Evolutionary conservation across 163 green algal species (phyloP), one percentile per base, ranked within the genome.

Genomic region (Coccomyxa subellipsoidea): DNA sequence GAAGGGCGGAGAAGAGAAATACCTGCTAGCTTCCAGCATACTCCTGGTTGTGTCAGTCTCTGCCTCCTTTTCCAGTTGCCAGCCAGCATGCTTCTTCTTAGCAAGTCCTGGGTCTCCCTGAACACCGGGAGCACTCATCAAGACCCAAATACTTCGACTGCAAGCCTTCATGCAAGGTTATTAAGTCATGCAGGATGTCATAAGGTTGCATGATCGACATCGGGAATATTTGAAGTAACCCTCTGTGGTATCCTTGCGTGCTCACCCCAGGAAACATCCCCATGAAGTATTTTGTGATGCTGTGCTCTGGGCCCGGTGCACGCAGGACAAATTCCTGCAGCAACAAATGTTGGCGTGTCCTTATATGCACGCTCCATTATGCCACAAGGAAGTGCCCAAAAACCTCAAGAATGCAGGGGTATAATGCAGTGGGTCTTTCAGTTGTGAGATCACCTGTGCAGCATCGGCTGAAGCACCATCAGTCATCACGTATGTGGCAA

Each of bases 251-350:
- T n/a, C n/a, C n/a, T n/a, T 34, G 37, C 38, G 32, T 69, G 37
- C 75, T 27, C 27, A 66, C 75, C 37, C 37, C 75, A 18, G 75
- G 37, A 69, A 80, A 80, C n/a, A 59, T 80, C 12, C 75, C 75
- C 25, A 80, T 12, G 38, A 80, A 80, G 34, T 80, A 80, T 29
- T 80, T 39, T 15, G 47, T 39, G 25, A n/a, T 18, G 1, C 37
- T 59, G 37, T 80, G 75, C 37, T 54, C 29, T 21, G 75, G 32
- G 34, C 75, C 75, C 32, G 75, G 75, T 10, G 75, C 75, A 27
- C 75, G 37, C 10, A 80, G 75, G 21, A 35, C n/a, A 37, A 69
- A 80, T 12, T 59, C 38, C 38, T 80, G 75, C 38, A 76, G 18
- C 69, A 36, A 76, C 31, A 38, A 10, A 36, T 1, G 31, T 38